A percentile compares a stretch with the other conserved stretches of the same genome.
phyloP scores from a whole-genome alignment of 106 monocot genomes.

The Phalaenopsis aphrodite region DNA sequence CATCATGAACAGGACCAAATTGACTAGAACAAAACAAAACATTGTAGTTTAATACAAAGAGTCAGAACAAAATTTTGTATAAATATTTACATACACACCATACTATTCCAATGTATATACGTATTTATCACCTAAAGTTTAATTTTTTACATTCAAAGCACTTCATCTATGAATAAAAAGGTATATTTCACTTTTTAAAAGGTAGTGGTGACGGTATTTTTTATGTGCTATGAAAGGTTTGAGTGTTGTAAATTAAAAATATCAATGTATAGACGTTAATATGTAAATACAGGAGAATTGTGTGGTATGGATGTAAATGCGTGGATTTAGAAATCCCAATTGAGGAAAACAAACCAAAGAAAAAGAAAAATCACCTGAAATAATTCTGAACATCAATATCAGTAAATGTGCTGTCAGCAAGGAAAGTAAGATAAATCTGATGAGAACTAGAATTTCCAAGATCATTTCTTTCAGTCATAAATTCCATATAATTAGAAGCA shows the following conservation, averaged over 20 bases:
- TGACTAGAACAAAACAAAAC: slow-evolving; percentile 20
- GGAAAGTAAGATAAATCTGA: slow-evolving; percentile 83
- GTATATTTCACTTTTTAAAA: no score
- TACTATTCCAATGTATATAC: no score
- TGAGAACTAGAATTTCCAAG: slow-evolving; percentile 23
- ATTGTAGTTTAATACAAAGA: background rate
- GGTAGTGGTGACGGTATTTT: no score
- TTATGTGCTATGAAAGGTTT: no score
- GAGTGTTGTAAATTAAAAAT: no score
- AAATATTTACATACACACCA: no score
- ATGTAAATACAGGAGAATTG: no score
- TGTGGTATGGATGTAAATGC: no score
- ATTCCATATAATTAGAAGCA: slow-evolving; percentile 31
- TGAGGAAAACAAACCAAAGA: background rate
- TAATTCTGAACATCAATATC: slow-evolving; percentile 69
- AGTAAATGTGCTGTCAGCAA: slow-evolving; percentile 64
- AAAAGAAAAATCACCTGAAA: slow-evolving; percentile 40
- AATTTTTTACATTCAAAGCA: no score
- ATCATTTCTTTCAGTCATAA: slow-evolving; percentile 27
- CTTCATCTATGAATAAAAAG: no score
- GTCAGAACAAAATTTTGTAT: background rate
- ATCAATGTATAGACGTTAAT: no score
- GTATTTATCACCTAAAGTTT: no score
- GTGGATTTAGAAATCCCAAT: background rate
- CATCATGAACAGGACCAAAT: slow-evolving; percentile 64